These are phyloP conservation scores for Cyathus striatus DNA, from an alignment of 768 basidiomycete genomes.

Conservation along the genomic window DNA sequence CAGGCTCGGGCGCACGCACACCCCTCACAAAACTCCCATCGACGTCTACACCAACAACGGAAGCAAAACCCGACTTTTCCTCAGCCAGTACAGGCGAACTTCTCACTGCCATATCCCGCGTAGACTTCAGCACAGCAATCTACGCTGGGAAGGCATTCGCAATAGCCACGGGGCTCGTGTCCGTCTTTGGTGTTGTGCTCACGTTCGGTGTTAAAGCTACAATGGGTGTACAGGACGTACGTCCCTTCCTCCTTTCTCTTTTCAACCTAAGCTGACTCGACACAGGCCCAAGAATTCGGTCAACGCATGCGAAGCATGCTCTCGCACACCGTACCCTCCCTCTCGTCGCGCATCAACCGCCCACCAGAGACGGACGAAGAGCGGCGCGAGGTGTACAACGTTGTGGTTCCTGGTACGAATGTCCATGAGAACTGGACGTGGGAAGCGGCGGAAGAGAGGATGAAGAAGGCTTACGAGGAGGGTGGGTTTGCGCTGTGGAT, in stretches of 20 bases:
- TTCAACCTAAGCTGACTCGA: background rate
- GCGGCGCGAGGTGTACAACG: constrained; percentile 4
- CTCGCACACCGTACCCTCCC: constrained; percentile 37
- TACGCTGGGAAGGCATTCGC: constrained; percentile 60
- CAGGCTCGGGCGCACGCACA: constrained; percentile 5
- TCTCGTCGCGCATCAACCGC: constrained; percentile 50
- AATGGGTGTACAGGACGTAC: constrained; percentile 53
- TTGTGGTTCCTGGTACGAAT: background rate
- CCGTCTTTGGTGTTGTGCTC: constrained; percentile 36
- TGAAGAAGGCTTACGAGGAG: constrained; percentile 51
- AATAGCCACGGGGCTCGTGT: constrained; percentile 59
- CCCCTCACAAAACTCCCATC: constrained; percentile 6
- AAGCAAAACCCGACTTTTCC: constrained; percentile 16
- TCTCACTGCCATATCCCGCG: constrained; percentile 29
- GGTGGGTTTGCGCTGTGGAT: constrained; percentile 57
- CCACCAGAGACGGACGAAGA: constrained; percentile 27
- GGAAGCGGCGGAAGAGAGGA: constrained; percentile 47
- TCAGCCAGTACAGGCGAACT: constrained; percentile 24
- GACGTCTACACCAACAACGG: constrained; percentile 7
- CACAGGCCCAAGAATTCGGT: constrained; percentile 56
- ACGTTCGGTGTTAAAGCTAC: constrained; percentile 45
- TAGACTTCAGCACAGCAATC: constrained; percentile 43
- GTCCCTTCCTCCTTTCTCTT: constrained; percentile 14
- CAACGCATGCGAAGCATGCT: constrained; percentile 48
- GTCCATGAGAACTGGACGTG: constrained; percentile 39